Conservation (phyloP, 2,329 filamentous ascomycete species). For the Pezicula rhizophila region DNA sequence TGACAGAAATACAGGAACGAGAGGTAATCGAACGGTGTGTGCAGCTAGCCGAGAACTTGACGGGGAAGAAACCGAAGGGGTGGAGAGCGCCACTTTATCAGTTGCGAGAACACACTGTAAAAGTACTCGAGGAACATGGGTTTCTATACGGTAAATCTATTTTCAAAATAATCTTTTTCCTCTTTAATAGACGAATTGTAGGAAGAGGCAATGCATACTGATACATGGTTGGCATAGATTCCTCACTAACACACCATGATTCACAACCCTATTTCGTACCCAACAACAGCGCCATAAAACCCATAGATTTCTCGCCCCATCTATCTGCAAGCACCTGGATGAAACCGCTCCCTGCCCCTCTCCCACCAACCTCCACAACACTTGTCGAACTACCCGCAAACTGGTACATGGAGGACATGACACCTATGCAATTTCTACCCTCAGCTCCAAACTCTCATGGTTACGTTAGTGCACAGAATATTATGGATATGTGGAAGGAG, state of each 20-base stretch:
- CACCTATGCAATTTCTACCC: constrained; percentile 22
- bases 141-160: constrained; percentile 36
- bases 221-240: constrained; percentile 27
- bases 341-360: constrained; percentile 31
- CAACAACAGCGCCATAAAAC: constrained; percentile 30
- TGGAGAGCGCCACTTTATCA: constrained; percentile 48
- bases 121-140: constrained; percentile 39
- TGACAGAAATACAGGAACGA: constrained; percentile 41
- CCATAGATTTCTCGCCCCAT: constrained; percentile 32
- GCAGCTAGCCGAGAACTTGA: constrained; percentile 33
- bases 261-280: constrained; percentile 43
- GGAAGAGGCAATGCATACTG: background rate
- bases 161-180: background rate
- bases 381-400: constrained; percentile 43
- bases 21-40: constrained; percentile 45
- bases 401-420: constrained; percentile 44
- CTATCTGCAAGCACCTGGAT: constrained; percentile 37
- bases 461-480: constrained; percentile 39
- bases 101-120: constrained; percentile 40
- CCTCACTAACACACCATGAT: constrained; percentile 44
- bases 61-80: constrained; percentile 39
- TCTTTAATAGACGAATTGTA: background rate
- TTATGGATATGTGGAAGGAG: constrained; percentile 40
- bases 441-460: constrained; percentile 39
- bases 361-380: constrained; percentile 20